These are phyloP conservation scores for Talaromyces trachyspermus DNA, from an alignment of 495 filamentous ascomycete species.

Conservation along the genomic window DNA sequence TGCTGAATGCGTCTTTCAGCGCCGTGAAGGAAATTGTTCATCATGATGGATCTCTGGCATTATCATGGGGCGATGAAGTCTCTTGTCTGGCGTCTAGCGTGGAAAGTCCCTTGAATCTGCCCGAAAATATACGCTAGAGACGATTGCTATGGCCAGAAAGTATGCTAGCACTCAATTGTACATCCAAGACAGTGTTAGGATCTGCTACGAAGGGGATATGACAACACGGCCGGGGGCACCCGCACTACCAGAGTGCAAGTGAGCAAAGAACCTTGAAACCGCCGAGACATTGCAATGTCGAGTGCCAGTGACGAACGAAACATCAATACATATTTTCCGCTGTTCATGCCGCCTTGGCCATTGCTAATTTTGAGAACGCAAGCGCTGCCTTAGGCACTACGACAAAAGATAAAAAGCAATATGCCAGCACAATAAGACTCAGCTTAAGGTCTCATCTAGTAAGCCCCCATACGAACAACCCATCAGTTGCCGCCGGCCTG, in stretches of 20 bases:
- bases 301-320: conserved; percentile 11
- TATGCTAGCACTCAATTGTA: conserved; percentile 12
- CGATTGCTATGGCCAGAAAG: conserved; percentile 6
- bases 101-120: conserved; percentile 17
- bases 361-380: conserved; percentile 14
- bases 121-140: conserved; percentile 9
- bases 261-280: conserved; percentile 2
- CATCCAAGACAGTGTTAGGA: conserved; percentile 11
- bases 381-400: conserved; percentile 3
- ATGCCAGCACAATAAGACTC: conserved; percentile 25
- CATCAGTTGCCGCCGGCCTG: neutral
- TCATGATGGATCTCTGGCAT: neutral
- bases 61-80: conserved; percentile 25
- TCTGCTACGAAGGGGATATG: conserved; percentile 14
- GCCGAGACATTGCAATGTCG: conserved; percentile 14
- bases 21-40: conserved; percentile 4
- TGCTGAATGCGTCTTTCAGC: conserved; percentile 12
- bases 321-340: conserved; percentile 16
- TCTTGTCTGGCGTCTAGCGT: conserved; percentile 18
- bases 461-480: neutral
- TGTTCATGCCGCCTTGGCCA: conserved; percentile 21
- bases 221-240: conserved; percentile 16
- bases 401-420: conserved; percentile 10
- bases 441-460: conserved; percentile 15
- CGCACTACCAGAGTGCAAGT: conserved; percentile 9